A percentile compares a stretch with the other conserved stretches of the same genome.
Evolutionary conservation across 257 asterid genomes (phyloP).

Genomic region (Solanum acaule): DNA sequence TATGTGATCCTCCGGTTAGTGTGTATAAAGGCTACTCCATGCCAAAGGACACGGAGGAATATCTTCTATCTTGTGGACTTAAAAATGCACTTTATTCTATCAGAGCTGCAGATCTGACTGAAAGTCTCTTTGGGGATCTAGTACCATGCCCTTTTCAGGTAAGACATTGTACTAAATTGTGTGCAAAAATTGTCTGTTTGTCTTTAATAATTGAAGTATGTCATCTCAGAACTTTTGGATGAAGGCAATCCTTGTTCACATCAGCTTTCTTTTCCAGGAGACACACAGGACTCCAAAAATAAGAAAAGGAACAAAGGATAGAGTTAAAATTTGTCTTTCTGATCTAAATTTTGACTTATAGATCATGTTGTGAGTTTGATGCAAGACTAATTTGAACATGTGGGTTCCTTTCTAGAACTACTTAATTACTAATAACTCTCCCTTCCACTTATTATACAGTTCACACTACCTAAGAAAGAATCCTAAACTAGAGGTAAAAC

Average conservation of each 20-base stretch:
- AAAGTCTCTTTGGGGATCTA: slow-evolving; percentile 74
- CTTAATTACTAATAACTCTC: not conserved
- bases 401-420: not conserved
- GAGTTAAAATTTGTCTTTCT: not conserved
- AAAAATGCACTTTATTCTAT: slow-evolving; percentile 80
- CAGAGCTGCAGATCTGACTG: slow-evolving; percentile 68
- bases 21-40: slow-evolving; percentile 75
- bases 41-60: slow-evolving; percentile 84
- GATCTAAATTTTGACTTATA: not conserved
- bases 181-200: not conserved
- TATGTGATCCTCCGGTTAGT: slow-evolving; percentile 91
- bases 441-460: not conserved
- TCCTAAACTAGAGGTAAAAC: not conserved
- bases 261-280: not conserved
- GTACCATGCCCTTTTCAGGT: slow-evolving; percentile 71
- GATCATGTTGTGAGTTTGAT: not conserved
- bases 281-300: not conserved
- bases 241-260: not conserved
- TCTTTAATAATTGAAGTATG: not conserved
- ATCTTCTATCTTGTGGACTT: slow-evolving; percentile 76
- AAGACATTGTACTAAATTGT: slow-evolving; percentile 4
- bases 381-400: not conserved
- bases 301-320: not conserved
- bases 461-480: not conserved
- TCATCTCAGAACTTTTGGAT: not conserved